phyloP scores from a whole-genome alignment of 169 alveolate species.

The Blepharisma undulans region DNA sequence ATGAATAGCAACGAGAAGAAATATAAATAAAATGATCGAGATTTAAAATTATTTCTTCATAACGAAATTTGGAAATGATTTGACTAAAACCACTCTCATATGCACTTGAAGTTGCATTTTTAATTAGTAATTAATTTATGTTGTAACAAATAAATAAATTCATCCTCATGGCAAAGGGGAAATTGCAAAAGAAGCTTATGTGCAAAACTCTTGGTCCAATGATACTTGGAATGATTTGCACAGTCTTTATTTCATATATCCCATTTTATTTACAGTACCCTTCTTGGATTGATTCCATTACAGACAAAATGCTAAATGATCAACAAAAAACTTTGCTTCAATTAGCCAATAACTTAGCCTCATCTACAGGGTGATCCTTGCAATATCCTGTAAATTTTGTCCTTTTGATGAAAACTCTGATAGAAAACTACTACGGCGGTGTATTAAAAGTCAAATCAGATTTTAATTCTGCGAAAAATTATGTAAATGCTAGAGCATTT shows the following conservation, averaged over 20 bases:
- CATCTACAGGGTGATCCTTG: not conserved
- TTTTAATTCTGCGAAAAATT: not conserved
- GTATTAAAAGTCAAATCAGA: not conserved
- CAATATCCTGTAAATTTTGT: not conserved
- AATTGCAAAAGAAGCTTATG: slow-evolving; percentile 17
- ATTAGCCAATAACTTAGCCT: not conserved
- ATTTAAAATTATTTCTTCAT: not conserved
- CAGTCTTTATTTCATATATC: slow-evolving; percentile 13
- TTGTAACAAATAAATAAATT: not conserved
- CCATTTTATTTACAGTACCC: slow-evolving; percentile 24
- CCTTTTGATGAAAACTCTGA: not conserved
- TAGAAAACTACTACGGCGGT: not conserved
- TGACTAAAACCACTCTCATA: not conserved
- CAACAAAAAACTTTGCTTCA: slow-evolving; percentile 5
- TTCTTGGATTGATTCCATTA: slow-evolving; percentile 22
- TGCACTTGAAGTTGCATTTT: not conserved
- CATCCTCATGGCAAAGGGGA: not conserved
- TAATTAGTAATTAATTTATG: not conserved
- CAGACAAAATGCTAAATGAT: slow-evolving; percentile 10
- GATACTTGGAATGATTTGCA: slow-evolving; percentile 17
- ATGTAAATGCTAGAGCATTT: not conserved
- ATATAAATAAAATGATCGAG: no score
- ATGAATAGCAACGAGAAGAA: no score
- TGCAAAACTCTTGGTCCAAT: slow-evolving; percentile 17
- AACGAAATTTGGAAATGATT: not conserved